These are phyloP conservation scores for Apophysomyces ossiformis DNA, from an alignment of 371 early-diverging fungal genomes.

Conservation along the genomic window DNA sequence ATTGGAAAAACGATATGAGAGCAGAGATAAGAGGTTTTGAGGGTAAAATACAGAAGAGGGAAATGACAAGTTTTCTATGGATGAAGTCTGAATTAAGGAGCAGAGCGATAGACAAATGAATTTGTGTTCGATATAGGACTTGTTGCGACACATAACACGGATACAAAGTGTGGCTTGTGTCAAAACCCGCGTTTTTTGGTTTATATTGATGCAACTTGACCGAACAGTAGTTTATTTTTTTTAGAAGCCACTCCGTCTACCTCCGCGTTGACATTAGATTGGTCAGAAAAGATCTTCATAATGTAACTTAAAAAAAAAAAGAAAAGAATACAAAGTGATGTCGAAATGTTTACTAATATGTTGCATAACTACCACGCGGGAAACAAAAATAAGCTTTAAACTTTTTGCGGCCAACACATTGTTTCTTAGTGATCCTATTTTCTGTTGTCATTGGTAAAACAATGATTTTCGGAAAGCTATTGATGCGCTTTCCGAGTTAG, in stretches of 20 bases:
- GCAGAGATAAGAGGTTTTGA: no score
- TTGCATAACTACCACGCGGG: neutral
- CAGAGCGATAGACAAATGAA: no score
- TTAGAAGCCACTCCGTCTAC: neutral
- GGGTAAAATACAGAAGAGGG: no score
- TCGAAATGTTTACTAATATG: conserved; percentile 1
- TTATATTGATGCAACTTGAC: no score
- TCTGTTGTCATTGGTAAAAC: neutral
- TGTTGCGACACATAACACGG: no score
- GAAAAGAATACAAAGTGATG: neutral
- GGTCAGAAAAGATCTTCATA: conserved; percentile 4
- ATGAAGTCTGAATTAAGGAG: no score
- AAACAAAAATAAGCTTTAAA: neutral
- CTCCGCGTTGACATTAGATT: conserved; percentile 6
- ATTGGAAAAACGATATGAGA: no score
- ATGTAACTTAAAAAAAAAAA: neutral
- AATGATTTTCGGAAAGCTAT: neutral
- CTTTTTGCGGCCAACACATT: neutral
- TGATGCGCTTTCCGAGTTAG: neutral
- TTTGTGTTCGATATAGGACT: no score
- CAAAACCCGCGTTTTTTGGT: no score
- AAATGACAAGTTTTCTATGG: no score
- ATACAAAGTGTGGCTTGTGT: no score
- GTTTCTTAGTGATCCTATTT: neutral
- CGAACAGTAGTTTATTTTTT: neutral